phyloP scores from a whole-genome alignment of 2,329 filamentous ascomycete genomes.

The Aspergillus udagawae region DNA sequence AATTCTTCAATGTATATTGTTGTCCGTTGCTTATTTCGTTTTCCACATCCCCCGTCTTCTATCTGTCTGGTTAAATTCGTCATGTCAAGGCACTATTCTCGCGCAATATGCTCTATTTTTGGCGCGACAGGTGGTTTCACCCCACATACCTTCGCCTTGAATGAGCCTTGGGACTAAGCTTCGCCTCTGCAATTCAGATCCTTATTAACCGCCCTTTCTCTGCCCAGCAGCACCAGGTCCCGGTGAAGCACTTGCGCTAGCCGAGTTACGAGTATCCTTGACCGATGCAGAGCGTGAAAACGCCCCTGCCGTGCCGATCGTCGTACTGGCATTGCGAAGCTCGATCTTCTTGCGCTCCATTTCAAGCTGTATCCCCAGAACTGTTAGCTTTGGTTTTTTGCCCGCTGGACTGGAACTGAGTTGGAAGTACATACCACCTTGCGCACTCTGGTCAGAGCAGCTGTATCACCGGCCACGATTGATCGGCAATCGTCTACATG shows the following conservation, averaged over 20 bases:
- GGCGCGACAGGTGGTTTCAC: neutral
- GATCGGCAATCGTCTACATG: constrained; percentile 51
- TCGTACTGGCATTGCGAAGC: constrained; percentile 39
- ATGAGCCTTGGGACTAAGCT: neutral
- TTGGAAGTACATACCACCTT: constrained; percentile 43
- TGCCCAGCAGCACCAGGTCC: constrained; percentile 24
- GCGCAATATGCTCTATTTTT: neutral
- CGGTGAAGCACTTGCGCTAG: constrained; percentile 15
- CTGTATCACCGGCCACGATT: constrained; percentile 36
- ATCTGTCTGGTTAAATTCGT: neutral
- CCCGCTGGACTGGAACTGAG: neutral
- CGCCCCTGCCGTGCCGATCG: constrained; percentile 30
- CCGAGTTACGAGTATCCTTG: constrained; percentile 9
- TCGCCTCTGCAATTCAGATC: neutral
- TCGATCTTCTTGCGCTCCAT: constrained; percentile 49
- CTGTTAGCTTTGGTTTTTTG: neutral
- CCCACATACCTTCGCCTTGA: neutral
- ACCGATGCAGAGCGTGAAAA: constrained; percentile 14
- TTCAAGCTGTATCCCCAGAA: constrained; percentile 32
- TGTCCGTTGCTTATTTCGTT: neutral
- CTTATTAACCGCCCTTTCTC: constrained; percentile 28
- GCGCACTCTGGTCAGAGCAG: constrained; percentile 42
- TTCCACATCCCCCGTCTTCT: neutral
- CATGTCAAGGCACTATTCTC: neutral
- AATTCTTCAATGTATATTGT: no score